Evolutionary conservation across 2,329 filamentous ascomycete genomes (phyloP).

Genomic region (Botryotinia narcissicola): DNA sequence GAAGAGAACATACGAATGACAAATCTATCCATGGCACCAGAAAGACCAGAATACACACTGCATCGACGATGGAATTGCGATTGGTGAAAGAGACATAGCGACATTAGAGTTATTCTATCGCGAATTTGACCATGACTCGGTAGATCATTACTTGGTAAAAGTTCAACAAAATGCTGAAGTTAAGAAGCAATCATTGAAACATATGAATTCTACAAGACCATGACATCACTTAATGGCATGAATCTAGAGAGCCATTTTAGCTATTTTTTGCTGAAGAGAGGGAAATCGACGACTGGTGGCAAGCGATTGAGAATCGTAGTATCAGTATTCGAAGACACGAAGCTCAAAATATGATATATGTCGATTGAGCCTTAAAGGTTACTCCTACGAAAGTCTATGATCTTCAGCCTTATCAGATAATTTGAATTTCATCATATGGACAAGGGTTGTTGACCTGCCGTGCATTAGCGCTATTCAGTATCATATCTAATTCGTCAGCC

Average conservation of each 20-base stretch:
- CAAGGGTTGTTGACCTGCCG: neutral
- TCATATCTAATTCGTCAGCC: conserved; percentile 11
- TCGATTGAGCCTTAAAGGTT: neutral
- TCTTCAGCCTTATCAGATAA: neutral
- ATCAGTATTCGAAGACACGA: neutral
- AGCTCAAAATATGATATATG: neutral
- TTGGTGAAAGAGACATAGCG: neutral
- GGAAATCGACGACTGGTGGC: neutral
- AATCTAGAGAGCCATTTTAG: neutral
- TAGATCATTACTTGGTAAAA: neutral
- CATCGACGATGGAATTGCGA: neutral
- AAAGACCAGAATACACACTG: neutral
- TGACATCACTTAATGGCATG: neutral
- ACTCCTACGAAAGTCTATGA: neutral
- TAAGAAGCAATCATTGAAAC: neutral
- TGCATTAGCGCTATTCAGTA: neutral
- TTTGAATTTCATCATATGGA: neutral
- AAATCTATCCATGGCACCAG: neutral
- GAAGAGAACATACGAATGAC: neutral
- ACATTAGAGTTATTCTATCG: neutral
- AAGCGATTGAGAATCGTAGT: neutral
- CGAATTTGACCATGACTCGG: neutral
- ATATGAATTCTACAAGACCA: neutral
- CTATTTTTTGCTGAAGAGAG: neutral
- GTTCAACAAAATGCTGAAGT: neutral